A percentile compares a stretch with the other conserved stretches of the same genome.
phyloP scores from a whole-genome alignment of 768 basidiomycete species.

The Termitomyces sp. region DNA sequence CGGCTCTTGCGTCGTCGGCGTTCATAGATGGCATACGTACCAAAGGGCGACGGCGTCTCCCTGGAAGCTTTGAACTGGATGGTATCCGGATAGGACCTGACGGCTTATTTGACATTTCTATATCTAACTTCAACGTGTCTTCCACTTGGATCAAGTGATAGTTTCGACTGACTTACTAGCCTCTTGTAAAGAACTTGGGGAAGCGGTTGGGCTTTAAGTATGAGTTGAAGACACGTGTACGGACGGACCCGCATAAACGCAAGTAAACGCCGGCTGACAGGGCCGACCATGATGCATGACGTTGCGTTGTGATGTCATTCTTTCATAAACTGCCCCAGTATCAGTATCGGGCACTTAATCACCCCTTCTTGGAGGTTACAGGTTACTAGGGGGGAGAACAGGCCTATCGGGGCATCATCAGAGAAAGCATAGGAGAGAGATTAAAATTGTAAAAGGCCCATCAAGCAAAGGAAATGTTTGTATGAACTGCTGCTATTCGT shows the following conservation, averaged over 20 bases:
- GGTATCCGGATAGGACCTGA: conserved; percentile 22
- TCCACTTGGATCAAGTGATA: not conserved
- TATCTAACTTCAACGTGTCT: not conserved
- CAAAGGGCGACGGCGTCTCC: conserved; percentile 26
- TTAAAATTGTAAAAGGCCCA: not conserved
- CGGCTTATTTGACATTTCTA: conserved; percentile 12
- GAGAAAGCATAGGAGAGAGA: no score
- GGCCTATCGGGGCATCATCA: no score
- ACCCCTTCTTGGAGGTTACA: conserved; percentile 48
- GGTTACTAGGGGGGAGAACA: conserved; percentile 37
- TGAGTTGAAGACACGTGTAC: not conserved
- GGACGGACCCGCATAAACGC: not conserved
- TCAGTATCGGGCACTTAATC: no score
- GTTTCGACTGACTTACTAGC: not conserved
- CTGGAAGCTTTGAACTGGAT: conserved; percentile 26
- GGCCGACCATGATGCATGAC: not conserved
- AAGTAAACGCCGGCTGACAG: not conserved
- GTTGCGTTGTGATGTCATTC: not conserved
- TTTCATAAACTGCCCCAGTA: no score
- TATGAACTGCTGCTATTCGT: not conserved
- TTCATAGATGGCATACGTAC: conserved; percentile 29
- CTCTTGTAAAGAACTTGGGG: not conserved
- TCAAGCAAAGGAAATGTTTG: not conserved
- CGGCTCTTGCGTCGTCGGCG: conserved; percentile 19
- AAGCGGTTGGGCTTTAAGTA: not conserved